A percentile compares a stretch with the other conserved stretches of the same genome.
These are phyloP conservation scores for Elaeis guineensis DNA, from an alignment of 176 grass and related monocot species.

Conservation along the genomic window DNA sequence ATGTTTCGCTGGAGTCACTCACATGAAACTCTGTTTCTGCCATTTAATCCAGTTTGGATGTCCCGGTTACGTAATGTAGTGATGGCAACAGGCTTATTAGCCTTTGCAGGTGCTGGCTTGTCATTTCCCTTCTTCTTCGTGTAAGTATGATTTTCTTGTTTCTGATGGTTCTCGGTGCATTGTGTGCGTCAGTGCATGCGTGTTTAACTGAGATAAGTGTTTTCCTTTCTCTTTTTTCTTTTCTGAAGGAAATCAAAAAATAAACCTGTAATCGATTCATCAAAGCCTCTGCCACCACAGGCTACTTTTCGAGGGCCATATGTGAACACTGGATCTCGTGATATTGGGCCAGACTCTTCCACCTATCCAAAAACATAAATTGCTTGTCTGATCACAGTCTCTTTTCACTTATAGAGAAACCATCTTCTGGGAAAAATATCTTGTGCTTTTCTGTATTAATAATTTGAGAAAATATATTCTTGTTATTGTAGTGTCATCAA, in stretches of 20 bases:
- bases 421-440: no score
- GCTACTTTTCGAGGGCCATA: constrained; percentile 90
- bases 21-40: constrained; percentile 7
- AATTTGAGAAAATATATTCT: no score
- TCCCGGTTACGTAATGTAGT: constrained; percentile 49
- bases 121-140: constrained; percentile 67
- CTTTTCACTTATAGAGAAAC: no score
- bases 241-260: constrained; percentile 55
- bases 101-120: constrained; percentile 45
- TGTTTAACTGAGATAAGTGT: no score
- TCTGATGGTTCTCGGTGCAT: no score
- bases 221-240: not conserved
- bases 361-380: constrained; percentile 51
- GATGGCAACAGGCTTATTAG: constrained; percentile 47
- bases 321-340: constrained; percentile 73
- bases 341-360: constrained; percentile 73
- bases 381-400: no score
- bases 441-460: no score
- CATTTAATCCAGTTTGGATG: constrained; percentile 36
- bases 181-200: no score
- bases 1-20: not conserved
- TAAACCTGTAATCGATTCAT: constrained; percentile 51
- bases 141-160: constrained; percentile 24
- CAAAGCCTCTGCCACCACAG: constrained; percentile 81
- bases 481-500: no score